phyloP scores from a whole-genome alignment of 257 asterid genomes.

The Solanum ossicruentum region DNA sequence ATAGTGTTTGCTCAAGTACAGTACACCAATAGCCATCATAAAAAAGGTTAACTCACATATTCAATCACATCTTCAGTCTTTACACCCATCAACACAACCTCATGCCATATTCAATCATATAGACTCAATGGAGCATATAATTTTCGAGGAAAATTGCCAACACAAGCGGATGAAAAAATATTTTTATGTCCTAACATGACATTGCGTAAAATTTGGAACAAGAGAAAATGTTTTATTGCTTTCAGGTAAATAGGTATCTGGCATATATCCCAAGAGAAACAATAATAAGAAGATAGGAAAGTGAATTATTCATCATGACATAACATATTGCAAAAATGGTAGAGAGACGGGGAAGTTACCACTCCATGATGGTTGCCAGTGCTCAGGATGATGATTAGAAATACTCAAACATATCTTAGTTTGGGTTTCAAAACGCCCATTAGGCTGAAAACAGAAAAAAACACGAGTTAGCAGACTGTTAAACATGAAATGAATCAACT shows the following conservation, averaged over 20 bases:
- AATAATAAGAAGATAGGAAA: background rate
- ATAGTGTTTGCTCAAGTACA: background rate
- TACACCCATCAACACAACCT: background rate
- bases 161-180: background rate
- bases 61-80: background rate
- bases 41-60: background rate
- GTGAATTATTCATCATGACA: background rate
- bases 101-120: background rate
- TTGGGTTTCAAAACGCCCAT: constrained; percentile 92
- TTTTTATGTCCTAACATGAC: background rate
- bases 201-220: background rate
- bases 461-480: background rate
- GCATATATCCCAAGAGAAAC: background rate
- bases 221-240: background rate
- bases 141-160: background rate
- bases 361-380: constrained; percentile 99
- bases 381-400: constrained; percentile 97
- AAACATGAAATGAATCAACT: background rate
- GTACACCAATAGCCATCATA: background rate
- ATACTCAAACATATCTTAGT: constrained; percentile 97
- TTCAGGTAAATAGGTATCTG: background rate
- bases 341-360: constrained; percentile 25
- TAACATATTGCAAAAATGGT: background rate
- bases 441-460: constrained; percentile 46
- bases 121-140: background rate